Conservation (phyloP, 805 yeast species). For the Saturnispora quitensis region DNA sequence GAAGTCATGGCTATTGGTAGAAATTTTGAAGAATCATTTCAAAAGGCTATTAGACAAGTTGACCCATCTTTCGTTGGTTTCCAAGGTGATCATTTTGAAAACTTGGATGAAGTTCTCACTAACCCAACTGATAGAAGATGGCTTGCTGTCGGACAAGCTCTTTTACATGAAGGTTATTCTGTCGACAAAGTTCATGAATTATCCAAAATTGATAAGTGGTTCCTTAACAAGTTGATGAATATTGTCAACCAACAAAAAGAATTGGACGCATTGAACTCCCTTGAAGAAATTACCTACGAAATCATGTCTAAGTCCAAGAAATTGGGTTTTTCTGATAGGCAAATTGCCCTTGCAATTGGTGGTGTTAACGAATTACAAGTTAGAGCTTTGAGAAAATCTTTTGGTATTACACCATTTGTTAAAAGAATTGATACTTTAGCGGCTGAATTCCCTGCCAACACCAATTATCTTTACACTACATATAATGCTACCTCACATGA, state of each 20-base stretch:
- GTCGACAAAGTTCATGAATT: slow-evolving; percentile 90
- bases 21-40: slow-evolving; percentile 95
- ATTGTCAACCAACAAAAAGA: slow-evolving; percentile 83
- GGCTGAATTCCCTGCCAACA: slow-evolving; percentile 97
- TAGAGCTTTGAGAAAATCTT: slow-evolving; percentile 70
- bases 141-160: slow-evolving; percentile 97
- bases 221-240: slow-evolving; percentile 84
- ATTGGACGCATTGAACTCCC: slow-evolving; percentile 53
- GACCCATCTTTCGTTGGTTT: slow-evolving; percentile 87
- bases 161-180: slow-evolving; percentile 80
- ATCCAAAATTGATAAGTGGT: slow-evolving; percentile 93
- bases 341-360: slow-evolving; percentile 71
- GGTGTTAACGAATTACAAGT: slow-evolving; percentile 64
- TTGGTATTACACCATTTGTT: slow-evolving; percentile 82
- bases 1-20: slow-evolving; percentile 98
- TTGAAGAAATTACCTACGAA: slow-evolving; percentile 56
- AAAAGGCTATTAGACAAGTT: slow-evolving; percentile 93
- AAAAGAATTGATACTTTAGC: slow-evolving; percentile 96
- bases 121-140: slow-evolving; percentile 95
- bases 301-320: slow-evolving; percentile 74
- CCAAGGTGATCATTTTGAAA: slow-evolving; percentile 76
- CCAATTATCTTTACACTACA: slow-evolving; percentile 92
- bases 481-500: slow-evolving; percentile 87
- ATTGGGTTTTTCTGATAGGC: slow-evolving; percentile 92
- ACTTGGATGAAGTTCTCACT: slow-evolving; percentile 66